Evolutionary conservation across 2,329 filamentous ascomycete genomes (phyloP), one percentile per base, ranked within the genome.

Genomic region (Calonectria fujianensis): DNA sequence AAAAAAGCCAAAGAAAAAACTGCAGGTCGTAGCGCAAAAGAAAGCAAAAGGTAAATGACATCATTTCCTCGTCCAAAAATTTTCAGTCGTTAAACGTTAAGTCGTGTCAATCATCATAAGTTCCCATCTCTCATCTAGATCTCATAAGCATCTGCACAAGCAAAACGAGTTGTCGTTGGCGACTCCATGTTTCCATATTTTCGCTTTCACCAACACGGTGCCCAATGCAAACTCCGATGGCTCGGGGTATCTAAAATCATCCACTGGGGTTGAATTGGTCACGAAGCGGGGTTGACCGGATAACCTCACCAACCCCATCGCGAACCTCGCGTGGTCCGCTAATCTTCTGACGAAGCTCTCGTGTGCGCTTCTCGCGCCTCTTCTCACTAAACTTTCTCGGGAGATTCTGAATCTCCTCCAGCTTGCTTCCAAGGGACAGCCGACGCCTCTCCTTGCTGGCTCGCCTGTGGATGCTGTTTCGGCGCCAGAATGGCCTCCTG

Each of bases 331-430:
- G 87, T 0, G 92, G 92, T 7, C 87, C 88, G 74, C 91, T 92
- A 57, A 93, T 93, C 82, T 88, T 92, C 76, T 89, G 85, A 10
- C 91, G 87, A 69, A 93, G 85, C 79, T 91, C 90, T 73, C 90
- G 87, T 29, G 88, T 89, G 67, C 92, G 86, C 83, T 90, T 92
- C 83, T 92, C 90, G 31, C 91, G 87, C 67, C 90, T 86, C 76
- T 87, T 88, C 79, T 93, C 92, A 79, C 90, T 92, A 20, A 93
- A 78, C 63, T 88, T 87, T 20, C 89, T 87, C 41, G 89, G 88
- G 4, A 93, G 82, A 32, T 89, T 90, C 57, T 89, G 88, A 52
- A 90, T 85, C 71, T 88, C 88, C 68, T 89, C 90, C 13, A 92
- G 80, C 70, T 86, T 89, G 32, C 88, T 85, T 61, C 89, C 85